A percentile compares a stretch with the other conserved stretches of the same genome.
Conservation (phyloP, 176 grass and related monocot genomes). For the Carex myosuroides region DNA sequence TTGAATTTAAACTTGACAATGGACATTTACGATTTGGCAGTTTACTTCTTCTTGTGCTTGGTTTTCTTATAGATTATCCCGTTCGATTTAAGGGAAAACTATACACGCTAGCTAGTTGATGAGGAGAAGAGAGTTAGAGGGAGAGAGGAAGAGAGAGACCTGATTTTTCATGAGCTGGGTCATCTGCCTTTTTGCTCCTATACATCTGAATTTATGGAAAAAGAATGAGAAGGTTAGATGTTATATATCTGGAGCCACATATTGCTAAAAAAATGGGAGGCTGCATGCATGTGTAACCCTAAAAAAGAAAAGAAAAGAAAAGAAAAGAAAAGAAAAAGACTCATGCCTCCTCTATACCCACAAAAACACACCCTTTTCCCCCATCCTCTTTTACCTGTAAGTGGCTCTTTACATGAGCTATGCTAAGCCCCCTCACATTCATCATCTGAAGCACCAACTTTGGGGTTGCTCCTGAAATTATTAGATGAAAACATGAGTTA, state of each 20-base stretch:
- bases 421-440: constrained; percentile 92
- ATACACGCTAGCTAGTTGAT: not conserved
- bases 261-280: constrained; percentile 5
- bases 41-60: not conserved
- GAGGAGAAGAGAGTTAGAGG: not conserved
- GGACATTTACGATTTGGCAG: not conserved
- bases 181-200: constrained; percentile 84
- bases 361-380: constrained; percentile 11
- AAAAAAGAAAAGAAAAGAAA: not conserved
- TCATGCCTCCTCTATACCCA: not conserved
- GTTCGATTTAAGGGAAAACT: not conserved
- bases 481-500: not conserved
- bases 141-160: not conserved
- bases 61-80: not conserved
- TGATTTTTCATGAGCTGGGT: constrained; percentile 59
- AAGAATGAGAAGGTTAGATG: constrained; percentile 15
- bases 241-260: not conserved
- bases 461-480: constrained; percentile 72
- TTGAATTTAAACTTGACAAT: not conserved
- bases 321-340: not conserved
- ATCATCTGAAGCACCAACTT: constrained; percentile 99
- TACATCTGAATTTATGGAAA: constrained; percentile 68
- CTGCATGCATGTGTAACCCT: constrained; percentile 21
- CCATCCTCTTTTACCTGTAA: constrained; percentile 62
- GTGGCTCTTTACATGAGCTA: constrained; percentile 99